Percentiles rank a stretch among this genome's conserved stretches.
Conservation (phyloP, 345 rosid genomes). For the Aurinia saxatilis region DNA sequence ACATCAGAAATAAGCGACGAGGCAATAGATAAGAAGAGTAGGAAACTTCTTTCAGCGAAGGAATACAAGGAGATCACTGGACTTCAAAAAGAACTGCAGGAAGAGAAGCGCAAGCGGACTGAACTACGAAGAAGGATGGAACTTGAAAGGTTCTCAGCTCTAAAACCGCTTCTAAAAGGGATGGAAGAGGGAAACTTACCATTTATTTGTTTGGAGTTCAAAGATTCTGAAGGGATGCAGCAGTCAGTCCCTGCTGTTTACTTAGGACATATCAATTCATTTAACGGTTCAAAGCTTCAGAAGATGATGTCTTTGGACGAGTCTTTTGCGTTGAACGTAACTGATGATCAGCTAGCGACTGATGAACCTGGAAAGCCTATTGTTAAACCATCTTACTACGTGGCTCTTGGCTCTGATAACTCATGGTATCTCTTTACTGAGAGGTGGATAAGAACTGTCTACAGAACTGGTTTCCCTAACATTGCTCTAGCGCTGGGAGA, state of each 20-base stretch:
- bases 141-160: constrained; percentile 50
- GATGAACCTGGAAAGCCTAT: constrained; percentile 31
- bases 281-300: constrained; percentile 40
- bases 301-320: constrained; percentile 34
- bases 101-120: constrained; percentile 58
- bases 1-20: constrained; percentile 67
- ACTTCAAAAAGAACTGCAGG: constrained; percentile 64
- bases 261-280: constrained; percentile 58
- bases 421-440: constrained; percentile 90
- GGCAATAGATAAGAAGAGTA: constrained; percentile 74
- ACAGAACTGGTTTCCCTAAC: constrained; percentile 77
- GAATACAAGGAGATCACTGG: constrained; percentile 71
- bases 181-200: constrained; percentile 66
- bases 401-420: constrained; percentile 95
- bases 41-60: constrained; percentile 47
- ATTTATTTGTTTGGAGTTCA: constrained; percentile 76
- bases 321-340: constrained; percentile 31
- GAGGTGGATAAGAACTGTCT: constrained; percentile 71
- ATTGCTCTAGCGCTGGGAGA: constrained; percentile 55
- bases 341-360: constrained; percentile 20
- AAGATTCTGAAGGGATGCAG: constrained; percentile 64
- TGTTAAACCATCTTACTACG: constrained; percentile 51
- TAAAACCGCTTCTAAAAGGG: constrained; percentile 58
- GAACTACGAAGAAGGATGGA: constrained; percentile 61
- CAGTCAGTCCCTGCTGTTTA: constrained; percentile 72